Evolutionary conservation across 2,329 filamentous ascomycete genomes (phyloP).

Genomic region (Diaporthe destruens): DNA sequence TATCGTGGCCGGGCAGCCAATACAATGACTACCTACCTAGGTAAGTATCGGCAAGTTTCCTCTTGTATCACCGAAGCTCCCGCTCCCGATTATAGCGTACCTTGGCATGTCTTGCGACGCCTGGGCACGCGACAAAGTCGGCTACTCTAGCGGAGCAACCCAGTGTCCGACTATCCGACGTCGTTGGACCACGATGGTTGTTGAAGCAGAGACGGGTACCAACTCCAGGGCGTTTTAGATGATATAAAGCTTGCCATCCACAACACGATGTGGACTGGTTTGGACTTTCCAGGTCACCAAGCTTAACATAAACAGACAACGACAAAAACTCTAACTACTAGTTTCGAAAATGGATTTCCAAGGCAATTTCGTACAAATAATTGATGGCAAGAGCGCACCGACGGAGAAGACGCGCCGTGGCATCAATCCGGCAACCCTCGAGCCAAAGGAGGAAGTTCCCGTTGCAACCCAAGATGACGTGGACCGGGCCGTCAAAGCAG

Average conservation of each 20-base stretch:
- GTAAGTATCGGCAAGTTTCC: neutral
- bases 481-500: neutral
- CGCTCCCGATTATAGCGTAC: neutral
- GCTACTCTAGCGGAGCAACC: neutral
- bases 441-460: constrained; percentile 7
- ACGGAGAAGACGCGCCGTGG: neutral
- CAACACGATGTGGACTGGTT: neutral
- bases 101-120: neutral
- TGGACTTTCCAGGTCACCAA: no score
- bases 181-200: neutral
- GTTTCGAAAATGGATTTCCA: neutral
- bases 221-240: neutral
- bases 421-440: constrained; percentile 8
- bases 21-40: neutral
- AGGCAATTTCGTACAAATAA: constrained; percentile 49
- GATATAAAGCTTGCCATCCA: neutral
- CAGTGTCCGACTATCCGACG: neutral
- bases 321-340: no score
- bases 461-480: constrained; percentile 14
- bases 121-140: neutral
- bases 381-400: neutral
- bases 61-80: no score
- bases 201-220: neutral
- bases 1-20: neutral
- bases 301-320: no score